Evolutionary conservation across 1,284 basidiomycete species (phyloP), one percentile per base, ranked within the genome.

Genomic region (Boletellus deceptivus): DNA sequence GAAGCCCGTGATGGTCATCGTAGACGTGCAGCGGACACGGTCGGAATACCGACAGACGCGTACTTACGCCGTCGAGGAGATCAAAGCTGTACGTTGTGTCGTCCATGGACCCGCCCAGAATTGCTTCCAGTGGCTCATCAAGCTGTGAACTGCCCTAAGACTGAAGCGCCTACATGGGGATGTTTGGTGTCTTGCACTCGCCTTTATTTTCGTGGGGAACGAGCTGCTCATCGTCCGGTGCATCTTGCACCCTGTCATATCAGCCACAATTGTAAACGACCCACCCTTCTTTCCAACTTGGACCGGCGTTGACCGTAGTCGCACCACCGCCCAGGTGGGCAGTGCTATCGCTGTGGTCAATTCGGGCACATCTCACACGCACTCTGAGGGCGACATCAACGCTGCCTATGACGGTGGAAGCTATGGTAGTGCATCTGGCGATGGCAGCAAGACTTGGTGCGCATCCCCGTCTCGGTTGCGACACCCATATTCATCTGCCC

Each of bases 61-160:
- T 98, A 98, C 74, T n/a, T 94, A 96, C 70, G 93, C 93, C 2
- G 93, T 99, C 3, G 96, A 99, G 72, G 96, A 98, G 74, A 98
- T 99, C 76, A 97, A 97, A 75, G 96, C 98, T 69, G 93, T 95
- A 49, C 36, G 60, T 41, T 41, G 52, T 41, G 47, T 51, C 46
- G 16, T 47, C n/a, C 57, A 48, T 42, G 31, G 8, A 9, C 10
- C 13, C 11, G 33, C 25, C 14, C 33, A 17, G 34, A 11, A 13
- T 33, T 47, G 38, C 40, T 24, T 25, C 17, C 38, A 90, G 87
- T 82, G 70, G 88, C 88, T 56, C 88, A 91, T 72, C 87, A 89
- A 77, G 88, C 88, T 50, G 84, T 84, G 31, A 75, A 71, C 59
- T 91, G 89, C 75, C 88, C 89, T 48, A 89, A 86, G 62, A 82